These are phyloP conservation scores for Staphylotrichum tortipilum DNA, from an alignment of 495 filamentous ascomycete species.

Conservation along the genomic window DNA sequence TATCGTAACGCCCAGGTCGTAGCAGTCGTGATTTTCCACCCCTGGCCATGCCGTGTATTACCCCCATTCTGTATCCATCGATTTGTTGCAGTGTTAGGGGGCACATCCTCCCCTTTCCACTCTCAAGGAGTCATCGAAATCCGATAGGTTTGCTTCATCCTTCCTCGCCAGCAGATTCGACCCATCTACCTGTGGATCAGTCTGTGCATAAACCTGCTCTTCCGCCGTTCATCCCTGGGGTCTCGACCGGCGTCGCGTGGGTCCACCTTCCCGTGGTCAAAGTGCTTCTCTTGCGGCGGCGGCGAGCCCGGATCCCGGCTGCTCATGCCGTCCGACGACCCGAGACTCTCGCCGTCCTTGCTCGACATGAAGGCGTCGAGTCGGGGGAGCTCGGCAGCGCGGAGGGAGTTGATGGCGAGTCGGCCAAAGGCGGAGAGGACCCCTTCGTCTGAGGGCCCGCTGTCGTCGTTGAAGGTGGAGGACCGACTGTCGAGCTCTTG, in stretches of 20 bases:
- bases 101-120: too few species aligned
- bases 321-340: slow-evolving; percentile 7
- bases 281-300: background rate
- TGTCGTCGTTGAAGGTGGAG: background rate
- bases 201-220: slow-evolving; percentile 11
- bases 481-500: slow-evolving; percentile 1
- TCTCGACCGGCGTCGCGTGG: background rate
- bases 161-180: background rate
- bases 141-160: too few species aligned
- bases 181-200: slow-evolving; percentile 15
- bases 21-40: background rate
- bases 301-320: slow-evolving; percentile 14
- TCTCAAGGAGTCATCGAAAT: background rate
- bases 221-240: background rate
- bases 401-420: slow-evolving; percentile 13
- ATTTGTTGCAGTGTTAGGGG: too few species aligned
- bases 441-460: slow-evolving; percentile 1
- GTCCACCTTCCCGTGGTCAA: background rate
- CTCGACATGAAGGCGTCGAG: slow-evolving; percentile 4
- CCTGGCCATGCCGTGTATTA: background rate
- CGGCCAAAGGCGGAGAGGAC: slow-evolving; percentile 9
- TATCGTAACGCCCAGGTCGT: background rate
- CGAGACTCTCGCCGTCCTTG: slow-evolving; percentile 15
- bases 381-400: slow-evolving; percentile 5
- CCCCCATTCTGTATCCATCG: background rate